Base-by-base conservation (phyloP, 1,139 yeast genomes). In the Yamadazyma taylorii region DNA sequence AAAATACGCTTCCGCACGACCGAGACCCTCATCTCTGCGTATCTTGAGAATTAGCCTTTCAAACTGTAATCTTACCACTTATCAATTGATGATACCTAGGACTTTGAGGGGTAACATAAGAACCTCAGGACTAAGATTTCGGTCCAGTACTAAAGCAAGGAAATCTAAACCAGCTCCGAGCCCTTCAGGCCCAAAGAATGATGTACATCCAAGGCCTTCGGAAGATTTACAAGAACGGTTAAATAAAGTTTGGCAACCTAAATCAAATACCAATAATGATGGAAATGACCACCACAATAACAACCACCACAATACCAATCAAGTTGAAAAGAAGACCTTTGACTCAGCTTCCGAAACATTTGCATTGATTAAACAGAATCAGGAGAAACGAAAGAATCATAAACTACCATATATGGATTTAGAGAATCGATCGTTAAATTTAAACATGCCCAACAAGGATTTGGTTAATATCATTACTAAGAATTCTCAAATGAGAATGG, bases 381-480 rank as follows among this genome's bases (percentile, higher is more conserved):
- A 27, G 13, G 6, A 15, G 14, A 17, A 24, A 29, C n/a, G 21
- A 19, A 19, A 8, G 8, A 19, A 5, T 19, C 21, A 19, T 5
- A 23, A 33, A n/a, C n/a, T n/a, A n/a, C n/a, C n/a, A n/a, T 43
- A 35, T 33, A 17, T 38, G 9, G 49, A 46, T 25, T 25, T 46
- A n/a, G 52, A 46, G 21, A 47, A 47, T 28, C 23, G 22, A n/a
- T 21, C 35, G 7, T 35, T 47, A 16, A 40, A 47, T 30, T 34
- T 47, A 7, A 34, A 29, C 19, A 29, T 37, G 14, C 36, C 32
- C 15, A 43, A 47, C 29, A 23, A 40, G 5, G 37, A 39, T 13
- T 32, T 57, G 2, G 50, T 43, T 27, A 38, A 38, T 3, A 37
- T 45, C 13, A 61, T 61, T 28, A 34, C 40, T 9, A 21, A 37